Conservation (phyloP, 768 basidiomycete species). For the Lyophyllum shimeji region DNA sequence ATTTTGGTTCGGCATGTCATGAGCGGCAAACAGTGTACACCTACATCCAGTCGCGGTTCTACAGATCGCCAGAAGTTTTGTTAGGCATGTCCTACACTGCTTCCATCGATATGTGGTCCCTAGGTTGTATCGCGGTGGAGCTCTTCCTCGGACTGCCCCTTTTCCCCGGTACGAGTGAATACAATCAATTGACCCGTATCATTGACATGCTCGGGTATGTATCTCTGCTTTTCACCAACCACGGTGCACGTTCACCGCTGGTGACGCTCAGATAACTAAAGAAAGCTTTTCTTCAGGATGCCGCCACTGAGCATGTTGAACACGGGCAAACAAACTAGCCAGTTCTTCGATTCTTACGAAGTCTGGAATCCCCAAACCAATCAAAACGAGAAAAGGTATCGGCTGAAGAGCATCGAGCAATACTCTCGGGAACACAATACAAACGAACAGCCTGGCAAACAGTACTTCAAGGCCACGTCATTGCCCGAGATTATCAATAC, state of each 20-base stretch:
- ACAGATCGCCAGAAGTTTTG: slow-evolving; percentile 96
- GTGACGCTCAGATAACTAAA: slow-evolving; percentile 3
- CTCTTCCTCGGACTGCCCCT: slow-evolving; percentile 94
- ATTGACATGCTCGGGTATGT: slow-evolving; percentile 97
- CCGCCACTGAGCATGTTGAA: slow-evolving; percentile 94
- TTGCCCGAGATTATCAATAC: slow-evolving; percentile 95
- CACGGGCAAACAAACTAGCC: slow-evolving; percentile 89
- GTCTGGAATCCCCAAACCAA: slow-evolving; percentile 63
- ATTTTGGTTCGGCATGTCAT: slow-evolving; percentile 98
- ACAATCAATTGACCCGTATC: slow-evolving; percentile 96
- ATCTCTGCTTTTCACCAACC: slow-evolving; percentile 12
- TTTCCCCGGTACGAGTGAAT: slow-evolving; percentile 99
- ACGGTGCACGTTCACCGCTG: neutral
- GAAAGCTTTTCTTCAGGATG: slow-evolving; percentile 56
- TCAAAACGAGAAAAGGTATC: slow-evolving; percentile 79
- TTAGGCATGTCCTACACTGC: slow-evolving; percentile 93
- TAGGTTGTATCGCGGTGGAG: slow-evolving; percentile 98
- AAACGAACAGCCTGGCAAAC: slow-evolving; percentile 97
- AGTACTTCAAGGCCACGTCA: slow-evolving; percentile 95
- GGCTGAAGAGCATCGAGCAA: slow-evolving; percentile 89
- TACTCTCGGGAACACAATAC: slow-evolving; percentile 94
- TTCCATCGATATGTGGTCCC: slow-evolving; percentile 98
- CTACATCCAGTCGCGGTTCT: slow-evolving; percentile 98
- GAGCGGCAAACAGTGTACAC: slow-evolving; percentile 99
- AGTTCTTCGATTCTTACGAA: slow-evolving; percentile 86